Percentiles rank a stretch among this genome's conserved stretches.
These are phyloP conservation scores for Mortierella alpina DNA, from an alignment of 192 early-diverging fungal species.

Conservation along the genomic window DNA sequence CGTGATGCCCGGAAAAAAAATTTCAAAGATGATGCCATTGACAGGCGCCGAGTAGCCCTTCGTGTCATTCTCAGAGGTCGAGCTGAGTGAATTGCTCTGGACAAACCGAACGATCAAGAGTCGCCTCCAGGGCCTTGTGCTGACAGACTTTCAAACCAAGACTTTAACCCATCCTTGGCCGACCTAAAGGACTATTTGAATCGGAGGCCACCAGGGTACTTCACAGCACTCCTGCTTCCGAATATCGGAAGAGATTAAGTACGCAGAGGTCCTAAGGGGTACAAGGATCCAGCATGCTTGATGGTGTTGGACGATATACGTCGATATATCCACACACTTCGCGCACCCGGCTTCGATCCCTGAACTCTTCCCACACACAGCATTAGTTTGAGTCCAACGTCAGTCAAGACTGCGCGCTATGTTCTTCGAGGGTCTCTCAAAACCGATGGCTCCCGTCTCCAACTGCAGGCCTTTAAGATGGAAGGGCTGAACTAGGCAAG, in stretches of 20 bases:
- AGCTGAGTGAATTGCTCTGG: not conserved
- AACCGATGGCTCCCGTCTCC: slow-evolving; percentile 21
- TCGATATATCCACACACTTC: not conserved
- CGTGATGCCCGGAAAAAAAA: too few relatives aligned
- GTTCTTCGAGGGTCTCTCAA: slow-evolving; percentile 7
- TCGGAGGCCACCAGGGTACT: not conserved
- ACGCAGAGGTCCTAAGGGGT: not conserved
- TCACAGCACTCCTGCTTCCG: not conserved
- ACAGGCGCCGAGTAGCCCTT: not conserved
- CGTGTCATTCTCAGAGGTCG: not conserved
- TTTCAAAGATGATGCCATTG: not conserved
- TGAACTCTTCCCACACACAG: not conserved
- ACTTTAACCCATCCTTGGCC: not conserved
- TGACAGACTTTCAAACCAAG: not conserved
- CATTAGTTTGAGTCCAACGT: too few relatives aligned
- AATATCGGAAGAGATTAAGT: not conserved
- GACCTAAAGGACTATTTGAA: not conserved
- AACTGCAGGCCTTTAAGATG: slow-evolving; percentile 22
- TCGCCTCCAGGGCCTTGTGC: not conserved
- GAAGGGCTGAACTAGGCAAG: slow-evolving; percentile 10
- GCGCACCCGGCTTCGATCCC: not conserved
- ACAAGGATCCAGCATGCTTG: not conserved
- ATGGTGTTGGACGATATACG: not conserved
- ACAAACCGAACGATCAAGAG: not conserved
- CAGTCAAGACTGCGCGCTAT: not conserved